A percentile compares a stretch with the other conserved stretches of the same genome.
Evolutionary conservation across 495 filamentous ascomycete species (phyloP).

Genomic region (Trichoderma reesei): DNA sequence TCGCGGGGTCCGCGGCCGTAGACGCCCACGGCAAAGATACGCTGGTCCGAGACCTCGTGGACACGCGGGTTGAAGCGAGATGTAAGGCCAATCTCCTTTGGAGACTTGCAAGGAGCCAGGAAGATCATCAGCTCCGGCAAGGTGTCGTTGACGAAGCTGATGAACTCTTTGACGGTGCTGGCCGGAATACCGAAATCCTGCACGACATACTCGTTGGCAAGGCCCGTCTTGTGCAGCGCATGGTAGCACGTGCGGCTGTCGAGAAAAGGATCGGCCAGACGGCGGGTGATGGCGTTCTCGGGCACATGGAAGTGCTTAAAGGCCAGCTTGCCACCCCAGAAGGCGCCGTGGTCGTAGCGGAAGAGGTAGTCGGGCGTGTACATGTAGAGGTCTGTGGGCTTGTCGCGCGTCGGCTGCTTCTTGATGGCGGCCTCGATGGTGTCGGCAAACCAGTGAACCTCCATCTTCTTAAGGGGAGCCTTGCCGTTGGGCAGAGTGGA

Average conservation of each 20-base stretch:
- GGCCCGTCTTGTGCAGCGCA: slow-evolving; percentile 40
- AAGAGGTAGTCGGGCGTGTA: slow-evolving; percentile 50
- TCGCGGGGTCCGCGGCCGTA: slow-evolving; percentile 31
- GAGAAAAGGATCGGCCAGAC: slow-evolving; percentile 42
- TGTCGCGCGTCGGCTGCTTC: slow-evolving; percentile 21
- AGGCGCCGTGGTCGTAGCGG: slow-evolving; percentile 51
- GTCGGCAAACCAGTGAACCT: slow-evolving; percentile 30
- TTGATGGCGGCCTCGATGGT: slow-evolving; percentile 22
- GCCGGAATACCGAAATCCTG: slow-evolving; percentile 45
- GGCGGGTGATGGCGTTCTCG: slow-evolving; percentile 42
- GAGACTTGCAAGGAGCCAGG: slow-evolving; percentile 41
- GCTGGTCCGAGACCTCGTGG: slow-evolving; percentile 23
- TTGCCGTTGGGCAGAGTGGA: slow-evolving; percentile 21
- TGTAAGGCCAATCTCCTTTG: slow-evolving; percentile 23
- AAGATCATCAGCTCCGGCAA: slow-evolving; percentile 42
- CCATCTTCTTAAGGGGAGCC: slow-evolving; percentile 7
- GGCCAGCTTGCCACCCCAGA: slow-evolving; percentile 46
- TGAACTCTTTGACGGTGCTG: slow-evolving; percentile 29
- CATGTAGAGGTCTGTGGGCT: slow-evolving; percentile 21
- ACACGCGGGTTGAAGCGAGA: slow-evolving; percentile 25
- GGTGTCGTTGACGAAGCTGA: slow-evolving; percentile 28
- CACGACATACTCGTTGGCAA: slow-evolving; percentile 37
- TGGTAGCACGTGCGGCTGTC: slow-evolving; percentile 49
- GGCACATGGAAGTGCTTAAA: slow-evolving; percentile 43
- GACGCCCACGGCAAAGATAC: slow-evolving; percentile 39